Percentiles rank a stretch among this genome's conserved stretches.
Evolutionary conservation across 2,329 filamentous ascomycete species (phyloP).

Genomic region (Fusarium buharicum): DNA sequence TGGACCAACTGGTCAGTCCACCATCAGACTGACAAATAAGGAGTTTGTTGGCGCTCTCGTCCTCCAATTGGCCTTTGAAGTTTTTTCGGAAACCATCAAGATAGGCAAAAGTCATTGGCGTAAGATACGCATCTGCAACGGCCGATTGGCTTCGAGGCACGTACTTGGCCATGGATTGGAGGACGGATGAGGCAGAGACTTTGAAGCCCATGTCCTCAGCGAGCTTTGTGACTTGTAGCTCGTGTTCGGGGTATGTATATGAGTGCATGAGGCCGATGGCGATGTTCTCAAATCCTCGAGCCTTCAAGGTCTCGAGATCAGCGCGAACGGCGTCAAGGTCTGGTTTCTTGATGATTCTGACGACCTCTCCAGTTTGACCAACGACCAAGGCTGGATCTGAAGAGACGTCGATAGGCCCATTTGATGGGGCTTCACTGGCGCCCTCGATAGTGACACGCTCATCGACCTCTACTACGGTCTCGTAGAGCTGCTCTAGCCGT

Average conservation of each 20-base stretch:
- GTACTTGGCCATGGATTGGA: conserved; percentile 57
- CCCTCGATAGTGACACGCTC: conserved; percentile 79
- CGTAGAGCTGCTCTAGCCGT: conserved; percentile 75
- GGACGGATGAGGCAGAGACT: conserved; percentile 51
- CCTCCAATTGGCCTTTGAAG: conserved; percentile 42
- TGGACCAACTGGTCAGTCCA: conserved; percentile 43
- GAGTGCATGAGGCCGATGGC: conserved; percentile 77
- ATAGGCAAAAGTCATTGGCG: conserved; percentile 52
- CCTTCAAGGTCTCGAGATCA: conserved; percentile 69
- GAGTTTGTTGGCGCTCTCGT: conserved; percentile 47
- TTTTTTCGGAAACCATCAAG: conserved; percentile 49
- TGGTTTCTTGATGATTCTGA: conserved; percentile 72
- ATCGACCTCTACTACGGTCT: conserved; percentile 76
- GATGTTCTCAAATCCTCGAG: conserved; percentile 64
- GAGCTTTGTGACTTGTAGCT: conserved; percentile 50
- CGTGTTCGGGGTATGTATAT: conserved; percentile 71
- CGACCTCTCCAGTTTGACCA: conserved; percentile 74
- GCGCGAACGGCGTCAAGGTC: conserved; percentile 63
- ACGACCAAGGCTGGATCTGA: conserved; percentile 68
- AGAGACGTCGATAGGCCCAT: conserved; percentile 57
- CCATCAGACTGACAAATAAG: conserved; percentile 46
- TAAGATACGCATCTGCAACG: conserved; percentile 57
- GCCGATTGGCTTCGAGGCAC: conserved; percentile 58
- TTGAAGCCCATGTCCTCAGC: conserved; percentile 56
- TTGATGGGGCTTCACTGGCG: conserved; percentile 74